Evolutionary conservation across 495 filamentous ascomycete genomes (phyloP).

Genomic region (Hypoxylon lenormandii): DNA sequence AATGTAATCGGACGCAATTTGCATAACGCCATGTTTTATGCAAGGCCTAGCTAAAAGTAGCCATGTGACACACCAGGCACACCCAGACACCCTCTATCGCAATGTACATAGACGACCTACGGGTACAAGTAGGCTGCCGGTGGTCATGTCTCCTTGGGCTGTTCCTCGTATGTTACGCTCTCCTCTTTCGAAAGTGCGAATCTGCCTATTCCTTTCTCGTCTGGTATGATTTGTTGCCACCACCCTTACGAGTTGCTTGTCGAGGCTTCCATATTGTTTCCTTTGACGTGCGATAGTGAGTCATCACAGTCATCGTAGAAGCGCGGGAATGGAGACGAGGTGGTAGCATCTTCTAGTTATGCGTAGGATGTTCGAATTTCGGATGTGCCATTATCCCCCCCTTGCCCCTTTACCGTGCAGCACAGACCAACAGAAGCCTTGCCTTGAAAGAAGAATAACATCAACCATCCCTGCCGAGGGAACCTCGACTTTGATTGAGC

Average conservation of each 20-base stretch:
- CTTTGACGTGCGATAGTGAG: conserved; percentile 10
- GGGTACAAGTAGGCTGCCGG: conserved; percentile 1
- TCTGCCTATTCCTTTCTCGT: conserved; percentile 29
- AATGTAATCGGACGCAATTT: not conserved
- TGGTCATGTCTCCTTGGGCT: conserved; percentile 21
- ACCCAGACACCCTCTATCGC: conserved; percentile 14
- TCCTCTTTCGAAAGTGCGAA: conserved; percentile 15
- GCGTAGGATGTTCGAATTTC: not conserved
- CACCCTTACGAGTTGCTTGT: conserved; percentile 7
- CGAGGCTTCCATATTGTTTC: not conserved
- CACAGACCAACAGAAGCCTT: conserved; percentile 25
- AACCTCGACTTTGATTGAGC: conserved; percentile 17
- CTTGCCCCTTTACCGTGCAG: conserved; percentile 42
- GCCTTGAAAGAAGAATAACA: conserved; percentile 1
- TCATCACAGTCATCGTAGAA: conserved; percentile 12
- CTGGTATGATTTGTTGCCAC: conserved; percentile 32
- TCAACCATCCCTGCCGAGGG: conserved; percentile 18
- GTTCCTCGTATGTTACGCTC: conserved; percentile 16
- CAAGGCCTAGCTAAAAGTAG: conserved; percentile 32
- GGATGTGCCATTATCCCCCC: conserved; percentile 23
- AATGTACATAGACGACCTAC: not conserved
- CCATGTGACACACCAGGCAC: conserved; percentile 45
- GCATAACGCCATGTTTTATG: conserved; percentile 24
- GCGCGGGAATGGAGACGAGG: not conserved
- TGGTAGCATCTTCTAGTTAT: not conserved